Evolutionary conservation across 352 stramenopile genomes (phyloP).

Genomic region (Globisporangium heterothallicum): DNA sequence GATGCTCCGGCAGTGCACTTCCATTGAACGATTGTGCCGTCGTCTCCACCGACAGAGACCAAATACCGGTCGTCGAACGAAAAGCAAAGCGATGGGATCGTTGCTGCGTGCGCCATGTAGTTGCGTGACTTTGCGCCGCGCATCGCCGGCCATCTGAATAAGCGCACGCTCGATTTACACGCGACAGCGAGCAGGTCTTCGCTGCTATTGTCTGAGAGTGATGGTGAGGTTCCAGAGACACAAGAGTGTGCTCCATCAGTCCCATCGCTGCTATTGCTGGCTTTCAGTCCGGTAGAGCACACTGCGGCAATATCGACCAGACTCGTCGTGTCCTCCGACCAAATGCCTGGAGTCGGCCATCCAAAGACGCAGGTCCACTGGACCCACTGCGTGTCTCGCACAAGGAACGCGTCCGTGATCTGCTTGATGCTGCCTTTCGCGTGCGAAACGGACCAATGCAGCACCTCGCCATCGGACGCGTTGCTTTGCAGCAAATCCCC

Average conservation of each 20-base stretch:
- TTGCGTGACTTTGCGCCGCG: conserved; percentile 33
- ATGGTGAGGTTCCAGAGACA: neutral
- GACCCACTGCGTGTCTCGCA: conserved; percentile 51
- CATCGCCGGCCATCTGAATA: conserved; percentile 47
- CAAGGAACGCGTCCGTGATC: conserved; percentile 53
- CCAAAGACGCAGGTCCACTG: conserved; percentile 71
- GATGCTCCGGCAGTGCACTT: conserved; percentile 13
- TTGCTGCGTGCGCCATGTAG: conserved; percentile 40
- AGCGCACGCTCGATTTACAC: conserved; percentile 37
- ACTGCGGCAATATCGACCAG: conserved; percentile 47
- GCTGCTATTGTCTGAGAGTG: neutral
- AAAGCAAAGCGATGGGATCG: conserved; percentile 46
- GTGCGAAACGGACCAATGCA: conserved; percentile 43
- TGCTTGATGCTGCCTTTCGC: conserved; percentile 39
- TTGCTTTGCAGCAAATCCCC: conserved; percentile 81
- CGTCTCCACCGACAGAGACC: conserved; percentile 49
- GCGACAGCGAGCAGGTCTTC: conserved; percentile 49
- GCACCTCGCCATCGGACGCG: conserved; percentile 51
- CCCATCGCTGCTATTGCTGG: neutral
- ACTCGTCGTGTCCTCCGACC: conserved; percentile 43
- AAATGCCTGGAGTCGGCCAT: conserved; percentile 60
- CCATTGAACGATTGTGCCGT: conserved; percentile 61
- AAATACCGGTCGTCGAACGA: conserved; percentile 42
- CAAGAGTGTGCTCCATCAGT: neutral
- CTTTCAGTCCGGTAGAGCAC: conserved; percentile 28